Evolutionary conservation across 352 stramenopile species (phyloP).

Genomic region (Thalassiosira oceanica): DNA sequence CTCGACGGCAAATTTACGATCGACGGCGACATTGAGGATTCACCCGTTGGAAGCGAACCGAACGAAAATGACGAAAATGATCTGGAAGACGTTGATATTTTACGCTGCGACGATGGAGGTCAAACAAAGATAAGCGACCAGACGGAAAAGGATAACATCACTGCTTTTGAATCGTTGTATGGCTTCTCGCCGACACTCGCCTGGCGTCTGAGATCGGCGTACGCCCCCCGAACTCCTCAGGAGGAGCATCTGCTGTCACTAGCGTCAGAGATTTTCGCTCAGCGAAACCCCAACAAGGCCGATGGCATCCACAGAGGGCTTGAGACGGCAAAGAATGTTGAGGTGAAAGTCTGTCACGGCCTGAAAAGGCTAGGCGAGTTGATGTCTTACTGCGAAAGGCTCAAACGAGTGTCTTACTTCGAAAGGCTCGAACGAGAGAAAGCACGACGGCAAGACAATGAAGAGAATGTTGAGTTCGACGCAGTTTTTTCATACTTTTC

Average conservation of each 20-base stretch:
- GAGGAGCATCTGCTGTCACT: constrained; percentile 27
- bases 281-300: constrained; percentile 19
- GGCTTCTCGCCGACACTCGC: constrained; percentile 26
- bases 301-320: constrained; percentile 32
- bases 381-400: constrained; percentile 26
- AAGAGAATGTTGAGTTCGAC: constrained; percentile 38
- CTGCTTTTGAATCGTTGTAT: constrained; percentile 44
- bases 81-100: no score
- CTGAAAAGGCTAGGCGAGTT: constrained; percentile 25
- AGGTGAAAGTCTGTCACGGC: constrained; percentile 18
- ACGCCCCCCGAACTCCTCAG: constrained; percentile 24
- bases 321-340: constrained; percentile 9
- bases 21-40: constrained; percentile 4
- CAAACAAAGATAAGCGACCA: no score
- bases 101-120: no score
- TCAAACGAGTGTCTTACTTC: constrained; percentile 7
- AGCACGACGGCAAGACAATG: constrained; percentile 23
- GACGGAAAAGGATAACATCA: constrained; percentile 10
- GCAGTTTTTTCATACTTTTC: constrained; percentile 94
- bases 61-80: no score
- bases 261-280: constrained; percentile 19
- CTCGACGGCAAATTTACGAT: constrained; percentile 3
- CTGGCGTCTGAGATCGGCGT: constrained; percentile 34
- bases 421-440: neutral
- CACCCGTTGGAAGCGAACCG: no score